Evolutionary conservation across 2,329 filamentous ascomycete species (phyloP).

Genomic region (Xylaria sp.): DNA sequence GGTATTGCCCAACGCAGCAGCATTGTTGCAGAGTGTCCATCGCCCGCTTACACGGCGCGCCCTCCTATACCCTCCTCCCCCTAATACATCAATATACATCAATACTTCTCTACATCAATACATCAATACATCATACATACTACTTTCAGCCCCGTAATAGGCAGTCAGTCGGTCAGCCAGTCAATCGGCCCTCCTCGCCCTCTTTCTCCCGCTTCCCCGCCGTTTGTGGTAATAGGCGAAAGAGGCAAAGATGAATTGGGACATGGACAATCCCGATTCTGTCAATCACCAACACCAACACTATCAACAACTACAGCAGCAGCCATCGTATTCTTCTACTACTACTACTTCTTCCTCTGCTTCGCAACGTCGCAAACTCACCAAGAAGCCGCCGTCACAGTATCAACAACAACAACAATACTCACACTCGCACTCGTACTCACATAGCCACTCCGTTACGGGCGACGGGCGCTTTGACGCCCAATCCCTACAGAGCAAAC

Average conservation of each 20-base stretch:
- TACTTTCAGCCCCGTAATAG: conserved; percentile 21
- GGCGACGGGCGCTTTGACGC: conserved; percentile 67
- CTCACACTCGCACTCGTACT: not conserved
- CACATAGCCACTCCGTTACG: conserved; percentile 57
- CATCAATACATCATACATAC: conserved; percentile 8
- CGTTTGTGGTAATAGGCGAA: conserved; percentile 30
- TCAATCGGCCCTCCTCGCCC: conserved; percentile 3
- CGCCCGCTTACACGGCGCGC: conserved; percentile 27
- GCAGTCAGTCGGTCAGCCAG: conserved; percentile 12
- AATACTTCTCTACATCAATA: too few relatives aligned
- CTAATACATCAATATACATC: not conserved
- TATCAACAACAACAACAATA: conserved; percentile 26
- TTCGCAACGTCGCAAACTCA: conserved; percentile 69
- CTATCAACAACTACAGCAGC: conserved; percentile 3
- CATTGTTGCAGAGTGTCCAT: conserved; percentile 16
- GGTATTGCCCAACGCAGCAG: conserved; percentile 20
- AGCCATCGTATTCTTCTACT: not conserved
- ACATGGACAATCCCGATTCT: conserved; percentile 22
- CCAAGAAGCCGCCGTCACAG: conserved; percentile 65
- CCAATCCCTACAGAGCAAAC: conserved; percentile 69
- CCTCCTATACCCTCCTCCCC: not conserved
- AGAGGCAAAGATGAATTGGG: conserved; percentile 33
- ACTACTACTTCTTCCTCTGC: not conserved
- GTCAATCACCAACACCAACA: conserved; percentile 2
- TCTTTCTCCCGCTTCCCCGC: conserved; percentile 27